Evolutionary conservation across 106 monocot genomes (phyloP).

Genomic region (Amphibolis antarctica): DNA sequence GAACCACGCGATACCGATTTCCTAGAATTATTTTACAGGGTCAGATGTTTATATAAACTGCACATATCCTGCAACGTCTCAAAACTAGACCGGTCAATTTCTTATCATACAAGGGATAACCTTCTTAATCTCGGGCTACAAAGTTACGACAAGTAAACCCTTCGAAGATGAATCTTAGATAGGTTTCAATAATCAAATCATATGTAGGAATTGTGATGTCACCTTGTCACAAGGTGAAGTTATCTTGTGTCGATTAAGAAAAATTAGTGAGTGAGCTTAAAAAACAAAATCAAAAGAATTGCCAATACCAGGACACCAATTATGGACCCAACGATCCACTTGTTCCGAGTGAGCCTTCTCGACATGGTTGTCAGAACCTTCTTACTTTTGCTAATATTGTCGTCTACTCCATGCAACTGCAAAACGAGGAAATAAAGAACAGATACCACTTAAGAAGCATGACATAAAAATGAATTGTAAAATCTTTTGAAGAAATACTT

Average conservation of each 20-base stretch:
- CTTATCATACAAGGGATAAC: background rate
- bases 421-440: constrained; percentile 1
- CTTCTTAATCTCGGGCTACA: background rate
- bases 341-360: constrained; percentile 79
- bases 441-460: background rate
- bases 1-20: too few relatives aligned
- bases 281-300: constrained; percentile 64
- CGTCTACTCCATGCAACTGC: constrained; percentile 84
- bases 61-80: too few relatives aligned
- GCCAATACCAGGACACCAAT: constrained; percentile 46
- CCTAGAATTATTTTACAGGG: too few relatives aligned
- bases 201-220: background rate
- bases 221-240: background rate
- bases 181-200: constrained; percentile 1
- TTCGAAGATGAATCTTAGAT: background rate
- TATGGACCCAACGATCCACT: constrained; percentile 69
- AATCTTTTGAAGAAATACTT: too few relatives aligned
- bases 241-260: background rate
- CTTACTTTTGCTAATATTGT: constrained; percentile 74
- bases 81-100: too few relatives aligned
- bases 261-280: constrained; percentile 57
- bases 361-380: constrained; percentile 68
- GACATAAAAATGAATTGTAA: too few relatives aligned
- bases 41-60: too few relatives aligned
- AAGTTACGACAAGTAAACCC: background rate